phyloP scores from a whole-genome alignment of 2,329 filamentous ascomycete species.

The Fusarium nematophilum region DNA sequence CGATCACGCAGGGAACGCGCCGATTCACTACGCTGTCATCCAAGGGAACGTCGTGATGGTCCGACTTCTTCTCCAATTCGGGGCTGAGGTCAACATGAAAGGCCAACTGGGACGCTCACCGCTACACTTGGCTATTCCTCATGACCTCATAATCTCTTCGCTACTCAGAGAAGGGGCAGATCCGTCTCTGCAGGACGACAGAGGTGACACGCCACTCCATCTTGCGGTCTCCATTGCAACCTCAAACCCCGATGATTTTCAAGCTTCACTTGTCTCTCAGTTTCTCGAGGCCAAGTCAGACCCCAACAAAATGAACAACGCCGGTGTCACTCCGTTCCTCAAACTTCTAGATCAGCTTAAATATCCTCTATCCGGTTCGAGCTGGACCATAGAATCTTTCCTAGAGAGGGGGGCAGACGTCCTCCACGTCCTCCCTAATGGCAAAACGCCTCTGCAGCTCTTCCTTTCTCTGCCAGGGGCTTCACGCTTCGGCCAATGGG shows the following conservation, averaged over 20 bases:
- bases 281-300: neutral
- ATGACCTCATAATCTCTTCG: neutral
- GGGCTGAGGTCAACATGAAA: neutral
- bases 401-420: neutral
- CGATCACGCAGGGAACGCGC: neutral
- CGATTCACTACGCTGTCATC: neutral
- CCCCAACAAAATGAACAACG: neutral
- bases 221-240: neutral
- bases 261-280: too few species aligned
- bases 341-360: neutral
- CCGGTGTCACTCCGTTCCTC: neutral
- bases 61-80: neutral
- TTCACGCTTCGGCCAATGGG: neutral
- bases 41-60: neutral
- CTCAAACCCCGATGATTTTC: too few species aligned
- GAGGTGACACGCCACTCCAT: slow-evolving; percentile 3
- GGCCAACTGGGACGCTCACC: neutral
- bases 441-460: neutral
- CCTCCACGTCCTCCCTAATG: neutral
- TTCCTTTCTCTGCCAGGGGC: neutral
- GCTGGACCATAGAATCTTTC: neutral
- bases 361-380: neutral
- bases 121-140: neutral
- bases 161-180: neutral
- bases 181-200: neutral